A percentile compares a stretch with the other conserved stretches of the same genome.
These are phyloP conservation scores for Phlyctochytrium planicorne DNA, from an alignment of 192 early-diverging fungal genomes.

Conservation along the genomic window DNA sequence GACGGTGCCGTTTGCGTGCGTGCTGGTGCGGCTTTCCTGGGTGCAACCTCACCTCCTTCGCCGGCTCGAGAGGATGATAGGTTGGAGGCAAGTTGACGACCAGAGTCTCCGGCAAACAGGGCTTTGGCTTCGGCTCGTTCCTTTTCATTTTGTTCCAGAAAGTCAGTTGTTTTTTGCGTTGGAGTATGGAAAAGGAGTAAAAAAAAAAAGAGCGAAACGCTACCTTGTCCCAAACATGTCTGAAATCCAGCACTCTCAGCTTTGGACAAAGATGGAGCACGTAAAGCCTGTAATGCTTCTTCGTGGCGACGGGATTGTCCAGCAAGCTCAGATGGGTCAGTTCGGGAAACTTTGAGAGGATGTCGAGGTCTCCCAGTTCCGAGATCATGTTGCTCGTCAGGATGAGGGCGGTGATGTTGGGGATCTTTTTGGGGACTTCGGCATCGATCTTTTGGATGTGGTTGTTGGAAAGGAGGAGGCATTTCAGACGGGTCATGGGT, in stretches of 20 bases:
- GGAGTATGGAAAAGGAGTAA: conserved; percentile 1
- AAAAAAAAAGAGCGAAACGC: conserved; percentile 10
- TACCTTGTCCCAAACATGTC: conserved; percentile 69
- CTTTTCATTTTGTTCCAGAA: conserved; percentile 34
- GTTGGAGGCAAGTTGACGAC: neutral
- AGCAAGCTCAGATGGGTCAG: conserved; percentile 70
- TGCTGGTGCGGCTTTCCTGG: conserved; percentile 58
- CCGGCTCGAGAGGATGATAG: neutral
- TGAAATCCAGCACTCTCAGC: conserved; percentile 86
- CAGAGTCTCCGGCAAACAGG: conserved; percentile 62
- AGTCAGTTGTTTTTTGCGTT: no score
- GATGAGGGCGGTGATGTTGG: conserved; percentile 76
- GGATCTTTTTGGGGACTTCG: conserved; percentile 63
- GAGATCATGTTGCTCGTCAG: conserved; percentile 83
- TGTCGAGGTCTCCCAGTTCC: conserved; percentile 85
- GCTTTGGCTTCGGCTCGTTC: conserved; percentile 79
- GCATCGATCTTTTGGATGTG: conserved; percentile 79
- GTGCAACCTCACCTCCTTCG: conserved; percentile 48
- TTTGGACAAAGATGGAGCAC: conserved; percentile 77
- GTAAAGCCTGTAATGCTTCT: conserved; percentile 74
- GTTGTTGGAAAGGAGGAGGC: conserved; percentile 84
- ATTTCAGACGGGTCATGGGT: conserved; percentile 66
- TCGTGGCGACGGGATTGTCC: conserved; percentile 86
- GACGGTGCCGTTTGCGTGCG: conserved; percentile 31
- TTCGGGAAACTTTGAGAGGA: conserved; percentile 47